Conservation (phyloP, 805 yeast genomes). For the Zygotorulaspora danielsina region DNA sequence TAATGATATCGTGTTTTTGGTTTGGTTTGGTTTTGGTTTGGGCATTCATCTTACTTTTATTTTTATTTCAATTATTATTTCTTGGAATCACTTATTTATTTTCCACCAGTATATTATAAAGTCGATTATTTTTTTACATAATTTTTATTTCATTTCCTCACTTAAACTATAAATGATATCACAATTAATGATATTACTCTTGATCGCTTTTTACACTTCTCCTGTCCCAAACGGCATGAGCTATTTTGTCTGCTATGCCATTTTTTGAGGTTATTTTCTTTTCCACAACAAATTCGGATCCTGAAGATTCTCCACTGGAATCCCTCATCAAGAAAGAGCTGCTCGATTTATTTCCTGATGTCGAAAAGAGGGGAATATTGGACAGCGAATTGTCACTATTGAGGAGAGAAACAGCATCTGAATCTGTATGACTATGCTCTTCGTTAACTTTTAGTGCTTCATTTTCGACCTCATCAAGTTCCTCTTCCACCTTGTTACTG, state of each 20-base stretch:
- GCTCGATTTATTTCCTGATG: slow-evolving; percentile 26
- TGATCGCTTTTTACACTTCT: slow-evolving; percentile 12
- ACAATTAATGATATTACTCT: too few relatives aligned
- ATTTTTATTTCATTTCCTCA: too few relatives aligned
- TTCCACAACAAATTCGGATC: slow-evolving; percentile 24
- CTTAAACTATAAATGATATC: too few relatives aligned
- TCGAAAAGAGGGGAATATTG: slow-evolving; percentile 41
- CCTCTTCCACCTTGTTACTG: slow-evolving; percentile 9
- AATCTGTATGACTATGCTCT: slow-evolving; percentile 38
- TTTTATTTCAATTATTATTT: slow-evolving; percentile 1
- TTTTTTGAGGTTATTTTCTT: slow-evolving; percentile 10
- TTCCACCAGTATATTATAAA: too few relatives aligned
- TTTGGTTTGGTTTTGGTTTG: neutral
- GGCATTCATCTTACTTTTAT: neutral
- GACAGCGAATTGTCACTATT: slow-evolving; percentile 38
- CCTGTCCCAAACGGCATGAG: slow-evolving; percentile 28
- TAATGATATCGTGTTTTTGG: neutral
- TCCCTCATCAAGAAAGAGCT: slow-evolving; percentile 29
- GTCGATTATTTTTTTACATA: too few relatives aligned
- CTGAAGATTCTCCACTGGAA: slow-evolving; percentile 19
- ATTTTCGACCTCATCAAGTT: slow-evolving; percentile 1
- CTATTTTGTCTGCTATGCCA: slow-evolving; percentile 23
- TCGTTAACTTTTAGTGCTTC: neutral
- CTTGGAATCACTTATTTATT: too few relatives aligned
- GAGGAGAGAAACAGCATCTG: slow-evolving; percentile 44